These are phyloP conservation scores for Fusarium pininemorale DNA, from an alignment of 2,329 filamentous ascomycete genomes.

Conservation along the genomic window DNA sequence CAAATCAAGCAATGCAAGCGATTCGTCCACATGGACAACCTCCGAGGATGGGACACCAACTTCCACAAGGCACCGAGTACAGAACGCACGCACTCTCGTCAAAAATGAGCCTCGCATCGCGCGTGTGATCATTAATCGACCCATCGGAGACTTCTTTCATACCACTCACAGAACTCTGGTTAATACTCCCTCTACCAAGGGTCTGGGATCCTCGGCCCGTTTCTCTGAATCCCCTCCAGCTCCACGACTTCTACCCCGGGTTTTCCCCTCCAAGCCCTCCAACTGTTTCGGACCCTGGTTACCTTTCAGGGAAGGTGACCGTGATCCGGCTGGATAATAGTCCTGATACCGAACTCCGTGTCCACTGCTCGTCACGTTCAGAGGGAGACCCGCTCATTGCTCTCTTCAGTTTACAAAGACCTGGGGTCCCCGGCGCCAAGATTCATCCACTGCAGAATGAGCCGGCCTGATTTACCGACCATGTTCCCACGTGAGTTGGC, in stretches of 20 bases:
- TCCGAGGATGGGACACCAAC: slow-evolving; percentile 12
- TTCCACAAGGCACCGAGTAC: not conserved
- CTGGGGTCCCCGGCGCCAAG: slow-evolving; percentile 16
- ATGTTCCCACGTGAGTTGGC: slow-evolving; percentile 16
- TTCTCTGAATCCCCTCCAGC: slow-evolving; percentile 30
- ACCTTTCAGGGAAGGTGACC: slow-evolving; percentile 33
- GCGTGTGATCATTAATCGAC: slow-evolving; percentile 38
- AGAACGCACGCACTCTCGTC: not conserved
- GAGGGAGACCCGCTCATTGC: not conserved
- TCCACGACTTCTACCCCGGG: slow-evolving; percentile 38
- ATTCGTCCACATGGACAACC: slow-evolving; percentile 29
- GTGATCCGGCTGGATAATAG: slow-evolving; percentile 12
- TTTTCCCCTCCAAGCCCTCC: slow-evolving; percentile 37
- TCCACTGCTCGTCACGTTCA: not conserved
- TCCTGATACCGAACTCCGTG: not conserved
- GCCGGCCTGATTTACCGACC: slow-evolving; percentile 17
- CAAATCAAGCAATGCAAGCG: slow-evolving; percentile 1
- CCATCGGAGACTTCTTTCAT: slow-evolving; percentile 29
- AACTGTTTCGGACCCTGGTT: slow-evolving; percentile 26
- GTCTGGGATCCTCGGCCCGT: slow-evolving; percentile 42
- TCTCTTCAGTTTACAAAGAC: not conserved
- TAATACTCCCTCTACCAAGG: slow-evolving; percentile 25
- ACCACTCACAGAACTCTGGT: slow-evolving; percentile 29
- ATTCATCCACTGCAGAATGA: slow-evolving; percentile 18
- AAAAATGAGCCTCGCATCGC: slow-evolving; percentile 9